Conservation (phyloP, 495 filamentous ascomycete species). For the Sphaerosporella brunnea region DNA sequence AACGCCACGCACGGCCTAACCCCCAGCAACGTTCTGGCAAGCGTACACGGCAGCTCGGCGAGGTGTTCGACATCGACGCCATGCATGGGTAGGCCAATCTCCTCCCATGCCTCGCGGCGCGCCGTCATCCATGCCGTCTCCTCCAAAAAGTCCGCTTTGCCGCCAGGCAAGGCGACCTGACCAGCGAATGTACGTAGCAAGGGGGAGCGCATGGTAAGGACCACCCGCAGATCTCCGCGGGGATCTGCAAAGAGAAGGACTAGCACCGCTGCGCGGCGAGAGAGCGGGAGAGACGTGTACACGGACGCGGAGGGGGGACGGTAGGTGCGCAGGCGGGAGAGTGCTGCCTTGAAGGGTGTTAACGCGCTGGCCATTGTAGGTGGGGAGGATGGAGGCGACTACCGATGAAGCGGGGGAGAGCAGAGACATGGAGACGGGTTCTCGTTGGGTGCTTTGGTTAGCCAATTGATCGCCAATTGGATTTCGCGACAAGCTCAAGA, state of each 20-base stretch:
- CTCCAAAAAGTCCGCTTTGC: slow-evolving; percentile 33
- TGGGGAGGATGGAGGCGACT: slow-evolving; percentile 22
- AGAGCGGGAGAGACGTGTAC: slow-evolving; percentile 27
- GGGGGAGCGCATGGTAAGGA: slow-evolving; percentile 70
- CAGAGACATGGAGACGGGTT: slow-evolving; percentile 40
- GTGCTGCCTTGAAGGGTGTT: slow-evolving; percentile 42
- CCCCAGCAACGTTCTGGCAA: slow-evolving; percentile 63
- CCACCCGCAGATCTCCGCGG: slow-evolving; percentile 56
- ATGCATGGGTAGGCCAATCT: slow-evolving; percentile 67
- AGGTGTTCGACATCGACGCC: slow-evolving; percentile 56
- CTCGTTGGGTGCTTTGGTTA: too few species aligned
- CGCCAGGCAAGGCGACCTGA: slow-evolving; percentile 76
- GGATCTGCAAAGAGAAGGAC: slow-evolving; percentile 70
- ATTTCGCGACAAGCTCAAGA: too few species aligned
- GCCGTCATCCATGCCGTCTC: slow-evolving; percentile 55
- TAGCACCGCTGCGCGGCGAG: slow-evolving; percentile 54
- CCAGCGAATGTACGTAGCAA: slow-evolving; percentile 52
- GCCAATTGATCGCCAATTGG: too few species aligned
- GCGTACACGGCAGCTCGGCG: slow-evolving; percentile 59
- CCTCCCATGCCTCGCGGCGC: slow-evolving; percentile 72
- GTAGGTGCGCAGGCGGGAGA: slow-evolving; percentile 58
- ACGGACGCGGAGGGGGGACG: slow-evolving; percentile 39
- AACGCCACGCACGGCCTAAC: slow-evolving; percentile 78
- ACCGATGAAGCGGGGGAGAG: slow-evolving; percentile 40
- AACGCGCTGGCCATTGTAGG: slow-evolving; percentile 11